phyloP scores from a whole-genome alignment of 1,284 basidiomycete genomes.

The Cryptococcus sp. region DNA sequence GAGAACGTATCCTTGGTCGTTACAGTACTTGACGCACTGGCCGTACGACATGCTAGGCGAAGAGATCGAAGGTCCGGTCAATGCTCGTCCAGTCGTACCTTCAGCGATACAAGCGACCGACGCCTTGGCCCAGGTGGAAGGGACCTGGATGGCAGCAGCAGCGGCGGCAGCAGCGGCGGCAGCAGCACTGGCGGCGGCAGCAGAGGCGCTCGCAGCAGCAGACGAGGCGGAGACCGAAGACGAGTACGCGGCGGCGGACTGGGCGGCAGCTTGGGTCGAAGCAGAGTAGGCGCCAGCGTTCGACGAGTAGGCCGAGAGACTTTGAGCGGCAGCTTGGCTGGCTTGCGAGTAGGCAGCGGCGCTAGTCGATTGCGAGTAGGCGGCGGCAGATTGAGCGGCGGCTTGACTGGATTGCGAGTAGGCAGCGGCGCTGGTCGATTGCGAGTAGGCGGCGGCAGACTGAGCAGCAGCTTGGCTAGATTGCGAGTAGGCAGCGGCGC shows the following conservation, averaged over 20 bases:
- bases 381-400: neutral
- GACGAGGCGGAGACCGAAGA: conserved; percentile 1
- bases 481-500: too few species aligned
- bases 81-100: conserved; percentile 26
- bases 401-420: neutral
- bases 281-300: conserved; percentile 2
- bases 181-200: conserved; percentile 19
- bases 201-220: conserved; percentile 6
- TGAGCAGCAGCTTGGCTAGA: neutral
- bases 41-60: conserved; percentile 25
- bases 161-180: conserved; percentile 22
- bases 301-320: neutral
- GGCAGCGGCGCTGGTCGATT: too few species aligned
- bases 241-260: conserved; percentile 3
- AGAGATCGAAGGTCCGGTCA: conserved; percentile 18
- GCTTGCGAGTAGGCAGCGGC: neutral
- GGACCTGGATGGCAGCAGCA: conserved; percentile 17
- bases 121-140: conserved; percentile 24
- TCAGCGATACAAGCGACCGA: conserved; percentile 38
- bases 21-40: conserved; percentile 21
- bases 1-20: conserved; percentile 16
- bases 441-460: neutral
- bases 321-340: neutral
- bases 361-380: neutral
- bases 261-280: conserved; percentile 11